phyloP scores from a whole-genome alignment of 139 green algal species.

The Chlorokybus atmophyticus region DNA sequence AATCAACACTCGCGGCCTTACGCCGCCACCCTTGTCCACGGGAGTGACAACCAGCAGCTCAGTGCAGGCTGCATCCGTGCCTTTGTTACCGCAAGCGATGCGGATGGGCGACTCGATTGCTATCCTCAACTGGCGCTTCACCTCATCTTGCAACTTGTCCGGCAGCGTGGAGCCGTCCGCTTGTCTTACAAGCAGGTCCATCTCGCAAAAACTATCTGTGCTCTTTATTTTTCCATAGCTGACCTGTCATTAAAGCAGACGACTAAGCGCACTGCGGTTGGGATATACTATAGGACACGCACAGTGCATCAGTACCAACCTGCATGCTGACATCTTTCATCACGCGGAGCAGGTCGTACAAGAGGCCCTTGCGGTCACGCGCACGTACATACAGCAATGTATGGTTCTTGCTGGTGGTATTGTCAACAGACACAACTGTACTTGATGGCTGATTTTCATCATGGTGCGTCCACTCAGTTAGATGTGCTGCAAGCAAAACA shows the following conservation, averaged over 20 bases:
- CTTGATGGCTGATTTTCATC: no score
- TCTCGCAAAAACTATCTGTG: constrained; percentile 3
- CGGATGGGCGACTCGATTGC: neutral
- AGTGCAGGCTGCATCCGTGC: constrained; percentile 26
- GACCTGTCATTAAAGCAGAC: no score
- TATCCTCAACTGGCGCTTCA: neutral
- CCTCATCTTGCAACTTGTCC: neutral
- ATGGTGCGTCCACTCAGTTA: no score
- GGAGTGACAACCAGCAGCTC: constrained; percentile 42
- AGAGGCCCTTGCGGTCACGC: constrained; percentile 57
- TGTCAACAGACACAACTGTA: constrained; percentile 47
- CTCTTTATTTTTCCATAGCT: no score
- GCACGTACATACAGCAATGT: constrained; percentile 42
- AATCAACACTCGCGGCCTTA: constrained; percentile 50
- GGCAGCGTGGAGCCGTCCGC: neutral
- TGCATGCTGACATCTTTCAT: constrained; percentile 55
- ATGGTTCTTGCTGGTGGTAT: constrained; percentile 38
- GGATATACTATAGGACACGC: neutral
- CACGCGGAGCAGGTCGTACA: constrained; percentile 58
- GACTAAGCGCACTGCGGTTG: no score
- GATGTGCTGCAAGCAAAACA: no score
- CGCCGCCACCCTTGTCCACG: constrained; percentile 46
- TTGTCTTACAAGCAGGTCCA: constrained; percentile 8
- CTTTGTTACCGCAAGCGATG: neutral
- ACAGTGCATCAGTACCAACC: constrained; percentile 15